Evolutionary conservation across 2,329 filamentous ascomycete genomes (phyloP), one percentile per base, ranked within the genome.

Genomic region (Graphilbum fragrans): DNA sequence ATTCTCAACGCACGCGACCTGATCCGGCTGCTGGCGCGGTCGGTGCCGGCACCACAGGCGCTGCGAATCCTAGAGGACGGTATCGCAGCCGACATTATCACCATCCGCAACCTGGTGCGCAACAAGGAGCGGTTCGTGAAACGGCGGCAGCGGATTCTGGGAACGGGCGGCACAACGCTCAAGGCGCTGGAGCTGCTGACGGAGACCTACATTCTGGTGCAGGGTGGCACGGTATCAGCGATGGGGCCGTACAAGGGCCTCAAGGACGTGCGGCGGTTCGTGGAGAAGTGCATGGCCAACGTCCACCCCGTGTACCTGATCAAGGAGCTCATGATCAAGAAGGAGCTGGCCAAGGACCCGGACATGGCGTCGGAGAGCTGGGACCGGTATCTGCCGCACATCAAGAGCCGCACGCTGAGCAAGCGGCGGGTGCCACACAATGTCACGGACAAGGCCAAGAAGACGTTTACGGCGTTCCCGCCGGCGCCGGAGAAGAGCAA

Each of bases 401-500:
- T 96, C 70, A 94, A 94, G 75, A 94, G 85, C 70, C 80, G 86
- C 56, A 90, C 82, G 42, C 72, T 96, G 50, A 87, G 77, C 66
- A 88, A 87, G 67, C 74, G 92, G 50, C 76, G 77, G 51, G 77
- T 80, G 52, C 93, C 92, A 0, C 76, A 77, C 69, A 86, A 85
- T 55, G 80, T 98, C 57, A 86, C 77, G 41, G 88, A 98, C 69
- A 98, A 98, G 74, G 64, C 69, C 58, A 94, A 90, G 74, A 96
- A 94, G 74, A 64, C 71, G 12, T 98, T 95, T 70, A 98, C 93
- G 50, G 90, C 92, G 10, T 98, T 98, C 79, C 92, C 92, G 38
- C 92, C 92, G 7, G 77, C 87, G 35, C 87, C 88, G 50, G 90
- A 98, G 72, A 94, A 94, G 84, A 95, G 88, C 77, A 98, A 96